Percentiles rank a stretch among this genome's conserved stretches.
phyloP scores from a whole-genome alignment of 1,139 yeast species.

The Entelexis paramagnoliae region DNA sequence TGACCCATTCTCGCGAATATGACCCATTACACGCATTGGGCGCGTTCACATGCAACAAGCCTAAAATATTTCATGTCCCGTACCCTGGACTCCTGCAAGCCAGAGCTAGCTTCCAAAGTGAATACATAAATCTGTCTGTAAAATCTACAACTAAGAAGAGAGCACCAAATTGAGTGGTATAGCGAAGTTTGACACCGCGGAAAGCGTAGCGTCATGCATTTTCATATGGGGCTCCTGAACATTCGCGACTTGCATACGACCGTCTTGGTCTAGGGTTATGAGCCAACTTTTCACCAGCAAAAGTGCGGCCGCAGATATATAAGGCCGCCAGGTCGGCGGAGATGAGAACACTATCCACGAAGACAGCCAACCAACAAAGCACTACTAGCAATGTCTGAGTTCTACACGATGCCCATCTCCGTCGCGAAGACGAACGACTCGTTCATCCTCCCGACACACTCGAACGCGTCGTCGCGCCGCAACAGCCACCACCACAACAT shows the following conservation, averaged over 20 bases:
- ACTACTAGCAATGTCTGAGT: conserved; percentile 17
- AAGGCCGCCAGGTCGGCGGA: neutral
- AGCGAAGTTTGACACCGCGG: neutral
- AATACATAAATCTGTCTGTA: neutral
- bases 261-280: neutral
- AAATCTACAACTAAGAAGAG: neutral
- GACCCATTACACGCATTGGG: neutral
- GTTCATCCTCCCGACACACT: conserved; percentile 16
- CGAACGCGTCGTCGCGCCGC: conserved; percentile 11
- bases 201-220: too few species aligned
- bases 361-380: neutral
- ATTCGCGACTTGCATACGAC: neutral
- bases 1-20: neutral
- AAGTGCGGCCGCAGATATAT: neutral
- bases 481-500: neutral
- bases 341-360: neutral
- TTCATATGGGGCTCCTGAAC: neutral
- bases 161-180: neutral
- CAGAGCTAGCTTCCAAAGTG: neutral
- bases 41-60: neutral
- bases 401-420: conserved; percentile 21
- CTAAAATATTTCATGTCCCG: neutral
- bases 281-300: neutral
- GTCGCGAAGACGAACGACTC: conserved; percentile 21
- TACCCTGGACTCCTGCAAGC: neutral